These are phyloP conservation scores for Linum lewisii DNA, from an alignment of 345 rosid genomes.

Conservation along the genomic window DNA sequence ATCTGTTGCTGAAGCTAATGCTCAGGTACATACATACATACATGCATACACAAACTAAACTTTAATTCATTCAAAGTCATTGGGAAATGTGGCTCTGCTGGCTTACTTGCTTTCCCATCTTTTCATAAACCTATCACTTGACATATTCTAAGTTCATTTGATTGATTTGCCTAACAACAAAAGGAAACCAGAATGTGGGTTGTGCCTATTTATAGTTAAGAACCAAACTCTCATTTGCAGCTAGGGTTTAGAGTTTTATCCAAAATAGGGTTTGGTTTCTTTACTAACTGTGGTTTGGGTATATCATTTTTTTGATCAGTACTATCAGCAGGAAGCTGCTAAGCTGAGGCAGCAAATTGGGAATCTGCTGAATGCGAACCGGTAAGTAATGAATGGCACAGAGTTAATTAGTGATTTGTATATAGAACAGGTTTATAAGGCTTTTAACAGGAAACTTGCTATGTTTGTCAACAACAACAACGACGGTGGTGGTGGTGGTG, in stretches of 20 bases:
- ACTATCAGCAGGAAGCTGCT: constrained; percentile 79
- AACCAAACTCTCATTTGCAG: neutral
- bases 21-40: constrained; percentile 56
- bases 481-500: neutral
- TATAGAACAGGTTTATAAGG: neutral
- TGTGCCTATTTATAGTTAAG: neutral
- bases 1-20: constrained; percentile 73
- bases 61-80: neutral
- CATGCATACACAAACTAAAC: neutral
- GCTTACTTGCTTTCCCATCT: no score
- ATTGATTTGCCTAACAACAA: neutral
- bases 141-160: neutral
- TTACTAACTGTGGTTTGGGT: neutral
- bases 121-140: neutral
- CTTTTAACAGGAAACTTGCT: constrained; percentile 1
- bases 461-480: neutral
- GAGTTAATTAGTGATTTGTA: neutral
- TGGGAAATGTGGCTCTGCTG: neutral
- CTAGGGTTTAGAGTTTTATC: neutral
- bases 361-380: constrained; percentile 61
- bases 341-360: constrained; percentile 57
- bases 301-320: constrained; percentile 27
- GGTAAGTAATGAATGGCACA: constrained; percentile 25
- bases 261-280: neutral
- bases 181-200: neutral